Conservation (phyloP, 1,139 yeast genomes). For the Suhomyces bolitotheri region DNA sequence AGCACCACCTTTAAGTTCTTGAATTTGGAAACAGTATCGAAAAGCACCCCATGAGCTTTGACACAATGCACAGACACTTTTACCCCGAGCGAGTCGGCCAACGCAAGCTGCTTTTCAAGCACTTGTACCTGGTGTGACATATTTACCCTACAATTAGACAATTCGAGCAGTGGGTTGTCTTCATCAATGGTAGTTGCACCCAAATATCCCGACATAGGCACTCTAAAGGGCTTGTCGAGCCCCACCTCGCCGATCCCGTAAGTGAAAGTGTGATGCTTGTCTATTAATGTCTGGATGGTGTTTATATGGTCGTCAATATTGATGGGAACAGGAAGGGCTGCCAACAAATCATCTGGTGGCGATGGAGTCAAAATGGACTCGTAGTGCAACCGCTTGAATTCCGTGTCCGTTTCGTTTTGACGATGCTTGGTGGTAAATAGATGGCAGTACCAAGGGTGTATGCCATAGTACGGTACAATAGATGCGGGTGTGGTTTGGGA, state of each 20-base stretch:
- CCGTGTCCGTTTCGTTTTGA: slow-evolving; percentile 17
- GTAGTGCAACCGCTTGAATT: slow-evolving; percentile 55
- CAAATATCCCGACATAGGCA: slow-evolving; percentile 61
- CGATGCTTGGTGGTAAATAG: slow-evolving; percentile 6
- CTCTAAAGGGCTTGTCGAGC: slow-evolving; percentile 70
- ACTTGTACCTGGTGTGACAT: slow-evolving; percentile 65
- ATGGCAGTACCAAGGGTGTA: slow-evolving; percentile 58
- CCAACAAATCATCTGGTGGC: slow-evolving; percentile 44
- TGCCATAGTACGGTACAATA: slow-evolving; percentile 69
- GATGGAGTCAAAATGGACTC: slow-evolving; percentile 45
- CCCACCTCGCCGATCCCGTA: slow-evolving; percentile 85
- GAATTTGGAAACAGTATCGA: slow-evolving; percentile 40
- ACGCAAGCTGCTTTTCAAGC: slow-evolving; percentile 48
- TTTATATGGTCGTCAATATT: slow-evolving; percentile 39
- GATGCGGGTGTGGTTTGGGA: slow-evolving; percentile 22
- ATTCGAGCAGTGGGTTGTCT: slow-evolving; percentile 7
- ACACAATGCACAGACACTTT: slow-evolving; percentile 86
- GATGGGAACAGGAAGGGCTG: slow-evolving; percentile 62
- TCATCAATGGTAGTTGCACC: slow-evolving; percentile 29
- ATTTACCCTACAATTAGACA: slow-evolving; percentile 52
- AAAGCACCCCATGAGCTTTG: slow-evolving; percentile 65
- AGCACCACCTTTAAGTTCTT: slow-evolving; percentile 48
- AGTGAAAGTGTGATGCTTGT: slow-evolving; percentile 21
- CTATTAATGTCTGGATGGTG: slow-evolving; percentile 23
- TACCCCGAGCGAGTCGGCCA: slow-evolving; percentile 50